Evolutionary conservation across 202 grass and related monocot species (phyloP).

Genomic region (Panicum hallii): DNA sequence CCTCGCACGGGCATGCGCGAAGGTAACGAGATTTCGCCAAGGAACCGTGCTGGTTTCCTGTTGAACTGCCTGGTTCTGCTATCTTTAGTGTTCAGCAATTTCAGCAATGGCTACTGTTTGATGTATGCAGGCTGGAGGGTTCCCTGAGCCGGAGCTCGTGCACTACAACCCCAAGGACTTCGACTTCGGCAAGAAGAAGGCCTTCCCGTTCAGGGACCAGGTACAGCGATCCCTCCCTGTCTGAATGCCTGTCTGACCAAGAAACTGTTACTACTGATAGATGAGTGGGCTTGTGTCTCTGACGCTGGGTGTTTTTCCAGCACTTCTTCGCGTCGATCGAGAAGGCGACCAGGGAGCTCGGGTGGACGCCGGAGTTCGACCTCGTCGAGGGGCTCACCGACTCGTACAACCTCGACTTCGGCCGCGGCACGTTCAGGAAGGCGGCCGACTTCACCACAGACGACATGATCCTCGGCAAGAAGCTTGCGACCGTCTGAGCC

Average conservation of each 20-base stretch:
- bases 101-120: background rate
- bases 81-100: background rate
- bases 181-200: slow-evolving; percentile 97
- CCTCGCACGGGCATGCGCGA: slow-evolving; percentile 87
- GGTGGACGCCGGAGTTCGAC: slow-evolving; percentile 67
- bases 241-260: background rate
- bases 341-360: slow-evolving; percentile 70
- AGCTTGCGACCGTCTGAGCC: slow-evolving; percentile 47
- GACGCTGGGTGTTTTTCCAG: slow-evolving; percentile 35
- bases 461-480: slow-evolving; percentile 95
- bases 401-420: slow-evolving; percentile 93
- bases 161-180: slow-evolving; percentile 97
- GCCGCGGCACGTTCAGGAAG: slow-evolving; percentile 80
- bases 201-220: slow-evolving; percentile 97
- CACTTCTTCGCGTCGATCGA: slow-evolving; percentile 95
- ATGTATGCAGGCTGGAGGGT: slow-evolving; percentile 67
- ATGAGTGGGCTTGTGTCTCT: background rate
- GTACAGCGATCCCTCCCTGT: slow-evolving; percentile 27
- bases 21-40: slow-evolving; percentile 44
- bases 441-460: slow-evolving; percentile 86
- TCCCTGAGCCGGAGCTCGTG: slow-evolving; percentile 89
- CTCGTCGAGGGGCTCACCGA: slow-evolving; percentile 78
- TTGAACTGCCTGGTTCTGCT: background rate
- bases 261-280: background rate
- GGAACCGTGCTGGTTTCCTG: background rate